phyloP scores from a whole-genome alignment of 1,284 basidiomycete genomes.

The Irpex lacteus region DNA sequence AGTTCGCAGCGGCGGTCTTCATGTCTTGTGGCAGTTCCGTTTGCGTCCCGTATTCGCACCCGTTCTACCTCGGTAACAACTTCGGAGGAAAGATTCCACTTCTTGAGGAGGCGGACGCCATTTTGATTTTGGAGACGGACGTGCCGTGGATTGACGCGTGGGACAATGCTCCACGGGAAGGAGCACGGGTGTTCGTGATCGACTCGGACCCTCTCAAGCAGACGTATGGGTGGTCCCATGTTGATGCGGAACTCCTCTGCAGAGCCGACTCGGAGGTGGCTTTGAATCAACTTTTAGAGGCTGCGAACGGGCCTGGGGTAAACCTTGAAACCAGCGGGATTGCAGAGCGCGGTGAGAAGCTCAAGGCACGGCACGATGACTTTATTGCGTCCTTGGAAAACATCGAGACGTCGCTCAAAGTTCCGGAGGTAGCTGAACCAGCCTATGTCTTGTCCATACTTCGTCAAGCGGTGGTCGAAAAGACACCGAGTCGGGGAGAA shows the following conservation, averaged over 20 bases:
- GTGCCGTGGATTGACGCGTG: slow-evolving; percentile 62
- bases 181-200: slow-evolving; percentile 54
- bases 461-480: slow-evolving; percentile 36
- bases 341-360: slow-evolving; percentile 11
- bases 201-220: slow-evolving; percentile 63
- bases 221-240: slow-evolving; percentile 50
- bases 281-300: slow-evolving; percentile 44
- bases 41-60: slow-evolving; percentile 57
- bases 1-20: slow-evolving; percentile 55
- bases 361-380: slow-evolving; percentile 21
- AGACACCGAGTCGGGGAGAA: slow-evolving; percentile 34
- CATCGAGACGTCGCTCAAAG: slow-evolving; percentile 21
- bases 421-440: slow-evolving; percentile 14
- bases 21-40: slow-evolving; percentile 49
- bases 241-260: slow-evolving; percentile 55
- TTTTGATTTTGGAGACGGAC: slow-evolving; percentile 62
- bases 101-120: slow-evolving; percentile 54
- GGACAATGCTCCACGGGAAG: slow-evolving; percentile 36
- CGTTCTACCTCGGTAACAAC: slow-evolving; percentile 48
- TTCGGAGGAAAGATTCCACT: slow-evolving; percentile 43
- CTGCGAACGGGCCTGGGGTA: slow-evolving; percentile 14
- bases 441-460: slow-evolving; percentile 45
- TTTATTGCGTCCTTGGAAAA: slow-evolving; percentile 25
- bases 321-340: slow-evolving; percentile 4
- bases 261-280: slow-evolving; percentile 54